phyloP scores from a whole-genome alignment of 139 green algal genomes.

The Trebouxia sp. region DNA sequence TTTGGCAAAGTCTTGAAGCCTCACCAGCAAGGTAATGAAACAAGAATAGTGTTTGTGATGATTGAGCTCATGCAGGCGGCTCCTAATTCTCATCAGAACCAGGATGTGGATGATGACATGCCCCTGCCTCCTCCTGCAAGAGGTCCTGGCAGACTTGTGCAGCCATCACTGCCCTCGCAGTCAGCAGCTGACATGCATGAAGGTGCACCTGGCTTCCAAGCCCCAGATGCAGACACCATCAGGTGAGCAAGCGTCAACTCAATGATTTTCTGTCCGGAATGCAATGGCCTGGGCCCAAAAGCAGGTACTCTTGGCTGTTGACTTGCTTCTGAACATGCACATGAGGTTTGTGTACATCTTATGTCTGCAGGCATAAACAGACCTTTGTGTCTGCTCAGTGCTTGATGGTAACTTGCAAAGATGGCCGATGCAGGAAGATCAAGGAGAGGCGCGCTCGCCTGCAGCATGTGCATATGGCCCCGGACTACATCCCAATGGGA shows the following conservation, averaged over 20 bases:
- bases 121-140: constrained; percentile 46
- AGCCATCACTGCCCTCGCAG: background rate
- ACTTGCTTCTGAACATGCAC: too few relatives aligned
- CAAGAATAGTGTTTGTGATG: too few relatives aligned
- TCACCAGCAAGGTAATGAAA: background rate
- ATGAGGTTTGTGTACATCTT: too few relatives aligned
- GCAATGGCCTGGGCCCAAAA: too few relatives aligned
- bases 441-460: constrained; percentile 80
- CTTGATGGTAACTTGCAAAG: background rate
- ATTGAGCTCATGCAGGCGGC: constrained; percentile 9
- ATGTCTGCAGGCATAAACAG: too few relatives aligned
- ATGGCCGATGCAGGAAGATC: constrained; percentile 45
- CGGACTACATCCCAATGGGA: constrained; percentile 76
- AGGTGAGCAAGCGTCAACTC: constrained; percentile 36
- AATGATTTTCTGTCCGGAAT: too few relatives aligned
- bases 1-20: background rate
- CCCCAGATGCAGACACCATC: constrained; percentile 71
- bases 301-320: too few relatives aligned
- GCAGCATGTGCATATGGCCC: constrained; percentile 66
- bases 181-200: constrained; percentile 32
- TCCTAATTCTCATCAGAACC: background rate
- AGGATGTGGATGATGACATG: constrained; percentile 33
- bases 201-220: constrained; percentile 40
- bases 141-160: background rate
- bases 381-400: background rate